Evolutionary conservation across 805 yeast species (phyloP), one percentile per base, ranked within the genome.

Genomic region (Candida ulmi): DNA sequence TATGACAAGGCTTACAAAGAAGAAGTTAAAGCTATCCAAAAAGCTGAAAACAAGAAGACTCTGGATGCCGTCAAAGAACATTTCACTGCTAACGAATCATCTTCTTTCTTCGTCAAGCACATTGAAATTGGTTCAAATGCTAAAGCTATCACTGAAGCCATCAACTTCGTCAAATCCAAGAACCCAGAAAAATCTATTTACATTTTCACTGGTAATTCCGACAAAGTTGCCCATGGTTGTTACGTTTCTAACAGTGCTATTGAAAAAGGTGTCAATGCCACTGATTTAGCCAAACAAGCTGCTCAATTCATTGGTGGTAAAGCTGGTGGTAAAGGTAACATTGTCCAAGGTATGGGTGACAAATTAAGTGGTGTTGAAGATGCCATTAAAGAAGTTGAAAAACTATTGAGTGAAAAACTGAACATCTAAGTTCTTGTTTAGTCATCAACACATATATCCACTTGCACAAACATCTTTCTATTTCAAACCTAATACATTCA

Each of bases 301-400:
- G 69, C 90, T 33, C 65, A 69, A 28, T 69, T 72, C 53, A 78
- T 93, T 52, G 99, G 99, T 49, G 99, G 99, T 64, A 88, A 84
- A 63, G 95, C 96, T 42, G 99, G 99, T 68, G 99, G 99, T 63
- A 93, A 88, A 67, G 98, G 96, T 47, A 86, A 88, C 50, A 80
- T 90, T 40, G 87, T 88, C 52, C 99, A 93, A 69, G 99, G 99
- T 65, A 84, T 88, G 80, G 99, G 99, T 54, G 87, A 82, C 52
- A 83, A 87, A 46, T 73, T 80, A 28, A 71, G 66, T 26, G 86
- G 84, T 47, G 71, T 88, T 38, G 72, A 71, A 31, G 73, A 71
- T 30, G 99, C 99, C 21, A 71, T 93, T 48, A 75, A 71, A 26
- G 86, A 81, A 46, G 76, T 90, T 38, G 73, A 73, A 50, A 70